phyloP scores from a whole-genome alignment of 768 basidiomycete species.

The Macrolepiota fuliginosa region DNA sequence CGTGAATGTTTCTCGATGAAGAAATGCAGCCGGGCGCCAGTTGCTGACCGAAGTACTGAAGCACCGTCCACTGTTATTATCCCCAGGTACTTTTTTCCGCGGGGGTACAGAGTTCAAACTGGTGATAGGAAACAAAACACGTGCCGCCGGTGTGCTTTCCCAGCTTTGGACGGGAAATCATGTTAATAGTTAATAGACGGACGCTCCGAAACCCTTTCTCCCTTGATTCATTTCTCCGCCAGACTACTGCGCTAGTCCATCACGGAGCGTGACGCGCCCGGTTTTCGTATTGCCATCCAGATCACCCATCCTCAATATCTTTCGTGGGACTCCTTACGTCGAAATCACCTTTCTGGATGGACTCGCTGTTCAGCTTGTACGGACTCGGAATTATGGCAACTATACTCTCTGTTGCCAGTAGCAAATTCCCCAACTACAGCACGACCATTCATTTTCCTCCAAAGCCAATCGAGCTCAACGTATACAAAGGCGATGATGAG shows the following conservation, averaged over 20 bases:
- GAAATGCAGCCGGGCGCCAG: no score
- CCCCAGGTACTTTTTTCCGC: no score
- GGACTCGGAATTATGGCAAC: constrained; percentile 33
- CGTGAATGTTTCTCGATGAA: no score
- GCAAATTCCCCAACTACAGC: constrained; percentile 18
- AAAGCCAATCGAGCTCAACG: constrained; percentile 33
- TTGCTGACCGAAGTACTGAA: no score
- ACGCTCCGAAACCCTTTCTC: background rate
- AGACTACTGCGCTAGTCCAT: background rate
- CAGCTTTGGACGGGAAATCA: background rate
- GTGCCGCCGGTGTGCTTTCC: background rate
- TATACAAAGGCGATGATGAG: constrained; percentile 27
- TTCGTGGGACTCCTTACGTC: background rate
- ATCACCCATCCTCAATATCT: background rate
- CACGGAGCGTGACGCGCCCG: background rate
- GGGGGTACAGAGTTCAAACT: background rate
- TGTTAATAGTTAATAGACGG: background rate
- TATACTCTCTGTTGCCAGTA: constrained; percentile 27
- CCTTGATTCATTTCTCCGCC: background rate
- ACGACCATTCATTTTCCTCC: constrained; percentile 37
- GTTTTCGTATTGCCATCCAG: background rate
- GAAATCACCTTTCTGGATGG: constrained; percentile 10
- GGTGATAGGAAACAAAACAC: background rate
- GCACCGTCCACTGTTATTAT: no score
- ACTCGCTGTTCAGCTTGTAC: constrained; percentile 25